These are phyloP conservation scores for Amylostereum areolatum DNA, from an alignment of 1,284 basidiomycete genomes.

Conservation along the genomic window DNA sequence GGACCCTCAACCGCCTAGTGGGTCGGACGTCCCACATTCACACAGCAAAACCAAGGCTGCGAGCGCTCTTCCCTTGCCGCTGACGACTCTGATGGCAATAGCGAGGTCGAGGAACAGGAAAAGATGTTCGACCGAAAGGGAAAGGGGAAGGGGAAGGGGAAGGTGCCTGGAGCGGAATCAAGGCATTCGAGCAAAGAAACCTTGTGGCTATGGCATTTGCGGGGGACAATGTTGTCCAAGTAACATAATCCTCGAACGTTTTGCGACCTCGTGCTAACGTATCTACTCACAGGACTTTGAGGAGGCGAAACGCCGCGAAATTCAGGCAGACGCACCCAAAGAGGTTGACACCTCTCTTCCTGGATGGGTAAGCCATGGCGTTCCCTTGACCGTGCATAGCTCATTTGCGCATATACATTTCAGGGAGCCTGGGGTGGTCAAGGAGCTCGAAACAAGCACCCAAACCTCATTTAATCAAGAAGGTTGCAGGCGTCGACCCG, in stretches of 20 bases:
- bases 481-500: constrained; percentile 76
- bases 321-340: constrained; percentile 79
- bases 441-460: constrained; percentile 56
- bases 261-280: constrained; percentile 6
- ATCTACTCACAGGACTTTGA: constrained; percentile 65
- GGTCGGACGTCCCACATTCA: too few relatives aligned
- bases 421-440: constrained; percentile 91
- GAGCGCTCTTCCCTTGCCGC: constrained; percentile 17
- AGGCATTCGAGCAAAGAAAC: constrained; percentile 80
- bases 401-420: not conserved
- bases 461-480: constrained; percentile 70
- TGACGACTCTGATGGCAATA: constrained; percentile 51
- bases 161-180: constrained; percentile 36
- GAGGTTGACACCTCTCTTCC: constrained; percentile 88
- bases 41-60: constrained; percentile 12
- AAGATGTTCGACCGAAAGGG: constrained; percentile 35
- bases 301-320: constrained; percentile 73
- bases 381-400: constrained; percentile 1
- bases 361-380: constrained; percentile 74
- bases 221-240: constrained; percentile 90
- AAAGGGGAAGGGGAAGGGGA: constrained; percentile 39
- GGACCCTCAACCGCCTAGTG: too few relatives aligned
- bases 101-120: constrained; percentile 67
- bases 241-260: constrained; percentile 26
- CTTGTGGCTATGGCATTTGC: constrained; percentile 94